Base-by-base conservation (phyloP, 495 filamentous ascomycete genomes). In the Clohesyomyces aquaticus region DNA sequence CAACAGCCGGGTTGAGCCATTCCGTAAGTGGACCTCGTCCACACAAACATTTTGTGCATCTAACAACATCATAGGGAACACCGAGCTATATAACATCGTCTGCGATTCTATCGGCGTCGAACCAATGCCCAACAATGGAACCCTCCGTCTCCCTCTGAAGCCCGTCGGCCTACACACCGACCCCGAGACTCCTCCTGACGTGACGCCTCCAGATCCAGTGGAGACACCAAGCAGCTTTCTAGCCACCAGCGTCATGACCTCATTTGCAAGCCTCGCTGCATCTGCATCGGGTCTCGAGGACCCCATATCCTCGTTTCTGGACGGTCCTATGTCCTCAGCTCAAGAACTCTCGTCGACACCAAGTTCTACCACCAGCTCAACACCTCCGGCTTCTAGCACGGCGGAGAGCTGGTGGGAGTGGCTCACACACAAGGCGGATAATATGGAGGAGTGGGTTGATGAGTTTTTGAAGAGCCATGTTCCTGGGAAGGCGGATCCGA, bases 81-180 rank as follows among this genome's bases (percentile, higher is more conserved):
- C 81, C 58, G 92, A 99, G 66, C 90, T 99, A 1, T 98, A 98
- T 72, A 95, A 96, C 66, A 89, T 98, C 52, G 73, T 99, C 29
- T 98, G 92, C 69, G 91, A 96, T 68, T 89, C 88, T 1, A 72
- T 97, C 29, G 87, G 86, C 4, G 77, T 96, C 51, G 65, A 72
- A 6, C 87, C 87, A 0, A 80, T 78, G 25, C 81, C 89, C 0
- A 94, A 93, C 71, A 96, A 96, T 71, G 92, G 93, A n/a, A 96
- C 92, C 0, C 72, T 96, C 19, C 86, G 89, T 19, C 82, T 96
- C 0, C 90, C 90, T 12, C 74, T 97, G 23, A 82, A 83, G 68
- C 79, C 90, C 3, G 71, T 87, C 2, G 91, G 88, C 0, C 74
- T 88, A 8, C 89, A 93, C 72, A 83, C 82, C 0, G 83, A 87